phyloP scores from a whole-genome alignment of 345 rosid genomes.

The Euphorbia peplus region DNA sequence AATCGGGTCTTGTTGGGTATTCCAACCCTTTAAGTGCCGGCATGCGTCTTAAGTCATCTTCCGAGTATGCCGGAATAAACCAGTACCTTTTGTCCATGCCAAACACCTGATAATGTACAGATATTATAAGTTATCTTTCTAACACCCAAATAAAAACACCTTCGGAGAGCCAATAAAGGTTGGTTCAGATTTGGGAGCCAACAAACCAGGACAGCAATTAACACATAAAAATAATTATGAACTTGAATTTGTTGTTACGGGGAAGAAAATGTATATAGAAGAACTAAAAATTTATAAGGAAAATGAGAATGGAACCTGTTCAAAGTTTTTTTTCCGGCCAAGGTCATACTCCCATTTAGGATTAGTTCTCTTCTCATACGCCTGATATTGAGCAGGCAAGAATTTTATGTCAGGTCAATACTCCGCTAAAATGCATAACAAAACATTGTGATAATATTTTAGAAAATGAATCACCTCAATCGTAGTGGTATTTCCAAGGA shows the following conservation, averaged over 20 bases:
- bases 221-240: neutral
- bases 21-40: slow-evolving; percentile 53
- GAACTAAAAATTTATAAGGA: neutral
- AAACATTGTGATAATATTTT: neutral
- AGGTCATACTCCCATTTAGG: slow-evolving; percentile 29
- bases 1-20: slow-evolving; percentile 48
- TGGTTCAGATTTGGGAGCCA: too few species aligned
- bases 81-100: slow-evolving; percentile 61
- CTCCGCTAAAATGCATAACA: neutral
- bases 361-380: slow-evolving; percentile 26
- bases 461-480: slow-evolving; percentile 26
- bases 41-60: slow-evolving; percentile 49
- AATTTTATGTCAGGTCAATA: neutral
- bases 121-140: too few species aligned
- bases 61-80: slow-evolving; percentile 64
- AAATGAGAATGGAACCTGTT: slow-evolving; percentile 22
- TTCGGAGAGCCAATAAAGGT: too few species aligned
- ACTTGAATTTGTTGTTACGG: neutral
- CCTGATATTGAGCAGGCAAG: slow-evolving; percentile 14
- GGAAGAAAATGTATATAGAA: neutral
- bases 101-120: slow-evolving; percentile 45
- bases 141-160: neutral
- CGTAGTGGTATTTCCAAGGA: slow-evolving; percentile 28
- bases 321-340: slow-evolving; percentile 32
- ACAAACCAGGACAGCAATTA: neutral